phyloP scores from a whole-genome alignment of 306 rosid genomes.

The Albizia julibrissin region DNA sequence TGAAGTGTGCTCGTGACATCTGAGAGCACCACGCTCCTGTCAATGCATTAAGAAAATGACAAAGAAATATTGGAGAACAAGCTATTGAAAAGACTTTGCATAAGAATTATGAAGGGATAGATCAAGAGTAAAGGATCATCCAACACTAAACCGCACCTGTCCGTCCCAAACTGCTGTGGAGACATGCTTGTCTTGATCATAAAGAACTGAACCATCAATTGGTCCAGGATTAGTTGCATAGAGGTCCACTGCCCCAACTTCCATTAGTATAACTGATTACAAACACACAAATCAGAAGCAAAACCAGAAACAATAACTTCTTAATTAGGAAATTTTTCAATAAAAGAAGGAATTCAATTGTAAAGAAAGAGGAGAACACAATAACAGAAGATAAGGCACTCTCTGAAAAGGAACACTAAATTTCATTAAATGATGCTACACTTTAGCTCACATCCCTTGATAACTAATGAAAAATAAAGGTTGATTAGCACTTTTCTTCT shows the following conservation, averaged over 20 bases:
- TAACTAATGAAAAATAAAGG: background rate
- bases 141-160: conserved; percentile 63
- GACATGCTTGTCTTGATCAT: conserved; percentile 98
- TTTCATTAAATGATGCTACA: background rate
- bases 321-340: background rate
- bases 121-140: conserved; percentile 20
- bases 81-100: conserved; percentile 2
- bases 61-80: background rate
- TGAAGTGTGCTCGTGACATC: conserved; percentile 98
- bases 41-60: conserved; percentile 23
- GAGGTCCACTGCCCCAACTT: conserved; percentile 62
- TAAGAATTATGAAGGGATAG: background rate
- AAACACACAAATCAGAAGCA: conserved; percentile 25
- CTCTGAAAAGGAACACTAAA: background rate
- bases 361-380: background rate
- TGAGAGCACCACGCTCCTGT: conserved; percentile 99
- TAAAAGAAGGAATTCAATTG: background rate
- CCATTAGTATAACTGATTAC: conserved; percentile 56
- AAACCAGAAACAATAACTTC: conserved; percentile 24
- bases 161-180: conserved; percentile 99
- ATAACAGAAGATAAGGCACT: background rate
- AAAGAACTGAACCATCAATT: conserved; percentile 80
- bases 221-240: conserved; percentile 95
- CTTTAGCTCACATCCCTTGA: conserved; percentile 13
- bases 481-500: conserved; percentile 6